Base-by-base conservation (phyloP, 2,329 filamentous ascomycete species). In the Fusarium pilosicola region DNA sequence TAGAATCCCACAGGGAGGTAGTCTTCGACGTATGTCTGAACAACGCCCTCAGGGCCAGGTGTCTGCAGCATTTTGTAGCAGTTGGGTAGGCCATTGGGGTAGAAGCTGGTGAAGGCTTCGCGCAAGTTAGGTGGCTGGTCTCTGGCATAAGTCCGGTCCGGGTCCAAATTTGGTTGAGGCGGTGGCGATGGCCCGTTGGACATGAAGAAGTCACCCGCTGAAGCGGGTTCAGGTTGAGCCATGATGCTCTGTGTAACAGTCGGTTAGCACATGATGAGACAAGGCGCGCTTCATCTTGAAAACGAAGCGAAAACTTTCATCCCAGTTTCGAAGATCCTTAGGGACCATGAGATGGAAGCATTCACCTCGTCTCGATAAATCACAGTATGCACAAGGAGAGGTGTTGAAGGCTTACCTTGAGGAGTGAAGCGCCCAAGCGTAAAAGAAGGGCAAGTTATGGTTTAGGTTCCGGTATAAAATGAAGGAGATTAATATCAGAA, bases 1-100 rank as follows among this genome's bases (percentile, higher is more conserved):
- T 85, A 86, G 73, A 84, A 85, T 12, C 79, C 79, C 12, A 79
- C 62, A 4, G 80, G 78, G 18, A 85, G 79, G 48, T 81, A 71
- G 63, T 82, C 78, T 63, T 85, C 83, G 9, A 83, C 26, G 44
- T 83, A 84, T 8, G 71, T 75, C 32, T 80, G 71, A 4, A 76
- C 68, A 9, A 78, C 75, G 17, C 77, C 79, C 13, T 74, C 64
- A 3, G 68, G 55, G 6, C 78, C 70, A 36, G 76, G 62, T 7
- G 73, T 75, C 41, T 77, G 68, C 3, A 78, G 68, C 81, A 84
- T 81, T 45, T 76, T 79, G 76, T 84, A 84, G 28, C 73, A 55
- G 20, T 73, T 56, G 1, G 82, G 83, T 10, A 84, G 62, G 13
- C 82, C 83, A 61, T 78, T 78, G 7, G 83, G 83, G 30, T 84